Evolutionary conservation across 129 eudicot species (phyloP), one percentile per base, ranked within the genome.

Genomic region (Oenanthe sinensis): DNA sequence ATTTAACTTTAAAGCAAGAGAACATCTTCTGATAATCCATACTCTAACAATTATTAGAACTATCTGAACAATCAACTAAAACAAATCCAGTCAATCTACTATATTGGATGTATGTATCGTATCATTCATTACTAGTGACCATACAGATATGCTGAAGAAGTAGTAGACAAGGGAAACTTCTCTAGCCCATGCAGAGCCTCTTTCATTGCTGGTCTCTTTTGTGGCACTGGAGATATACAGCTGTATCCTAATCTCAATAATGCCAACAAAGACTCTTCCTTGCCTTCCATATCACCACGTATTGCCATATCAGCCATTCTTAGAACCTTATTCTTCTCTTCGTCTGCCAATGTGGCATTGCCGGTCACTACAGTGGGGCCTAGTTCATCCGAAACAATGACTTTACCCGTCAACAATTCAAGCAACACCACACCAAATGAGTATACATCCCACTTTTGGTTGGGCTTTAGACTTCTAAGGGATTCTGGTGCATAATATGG

Each of bases 401-500:
- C 91, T 75, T 92, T 92, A 0, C 99, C 99, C 0, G 97, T 96
- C 28, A 96, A 49, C 75, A 96, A 81, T 16, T 96, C 99, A 12
- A 96, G 88, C 86, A 96, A 75, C 54, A 96, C 90, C 16, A 96
- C 97, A 6, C 99, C 99, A 42, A 84, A 96, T 7, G 99, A 87
- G 84, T 82, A 96, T 17, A 92, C 97, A 50, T 96, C 99, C 99
- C 99, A 96, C 50, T 96, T 96, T 5, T 87, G 79, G 67, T 74
- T 84, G 71, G 99, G 95, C 87, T 96, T 96, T 10, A 96, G 81
- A 76, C 87, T 96, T 22, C 97, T 80, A 2, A 96, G 86, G 43
- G 97, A 88, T 77, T 96, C 99, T 2, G 99, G 99, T 4, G 99
- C 95, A 30, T 90, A 88, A 74, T 96, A 96, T 0, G 97, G 97